Base-by-base conservation (phyloP, 2,329 filamentous ascomycete species). In the Venturia asperata region DNA sequence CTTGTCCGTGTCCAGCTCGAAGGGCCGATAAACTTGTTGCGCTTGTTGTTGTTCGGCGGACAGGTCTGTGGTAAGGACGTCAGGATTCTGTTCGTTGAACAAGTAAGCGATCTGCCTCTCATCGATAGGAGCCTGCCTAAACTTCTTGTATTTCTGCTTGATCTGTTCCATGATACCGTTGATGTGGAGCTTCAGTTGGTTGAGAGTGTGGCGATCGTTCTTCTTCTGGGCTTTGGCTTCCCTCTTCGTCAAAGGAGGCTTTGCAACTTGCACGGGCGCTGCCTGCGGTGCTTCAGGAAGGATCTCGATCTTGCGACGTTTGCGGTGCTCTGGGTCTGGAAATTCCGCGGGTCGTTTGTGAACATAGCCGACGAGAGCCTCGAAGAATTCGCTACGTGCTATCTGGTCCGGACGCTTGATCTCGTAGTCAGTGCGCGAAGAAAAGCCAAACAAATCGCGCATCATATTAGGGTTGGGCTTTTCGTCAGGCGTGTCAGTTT, bases 151-250 rank as follows among this genome's bases (percentile, higher is more conserved):
- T 73, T 89, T 92, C 67, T 83, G 82, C 75, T 96, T 94, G 73
- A 99, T 91, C 76, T 97, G 91, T 70, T 99, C 93, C 92, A 99
- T 97, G 70, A 97, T 91, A 1, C 91, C 91, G 75, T 97, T 92
- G 64, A 99, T 86, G 64, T 88, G 82, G 47, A 96, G 87, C 79
- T 97, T 99, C 69, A 99, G 80, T 66, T 88, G 80, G 74, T 97
- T 97, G 64, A 97, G 82, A 13, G 88, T 85, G 68, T 93, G 87
- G 61, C 91, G 87, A 72, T 99, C 95, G 67, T 34, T 85, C 76
- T 91, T 89, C 76, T 89, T 89, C 74, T 93, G 86, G 2, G 84
- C 85, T 73, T 91, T 92, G 66, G 90, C 82, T 72, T 97, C 90
- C 65, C 89, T 89, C 73, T 92, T 92, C 37, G 87, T 89, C 1